phyloP scores from a whole-genome alignment of 495 filamentous ascomycete species.

The Staphylotrichum longicolle region DNA sequence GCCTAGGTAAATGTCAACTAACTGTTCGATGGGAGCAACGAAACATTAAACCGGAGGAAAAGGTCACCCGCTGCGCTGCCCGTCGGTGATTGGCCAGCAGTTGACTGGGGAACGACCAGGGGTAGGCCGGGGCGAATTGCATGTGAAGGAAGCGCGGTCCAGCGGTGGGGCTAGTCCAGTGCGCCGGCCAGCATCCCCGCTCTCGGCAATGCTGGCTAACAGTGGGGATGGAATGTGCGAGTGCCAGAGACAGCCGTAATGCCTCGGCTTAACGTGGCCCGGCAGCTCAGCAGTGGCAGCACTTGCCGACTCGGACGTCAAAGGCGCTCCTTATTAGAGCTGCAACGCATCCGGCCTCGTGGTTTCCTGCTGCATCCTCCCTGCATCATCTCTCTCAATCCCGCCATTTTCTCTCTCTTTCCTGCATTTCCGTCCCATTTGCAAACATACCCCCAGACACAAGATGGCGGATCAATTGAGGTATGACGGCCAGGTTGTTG shows the following conservation, averaged over 20 bases:
- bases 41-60: slow-evolving; percentile 9
- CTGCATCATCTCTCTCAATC: slow-evolving; percentile 4
- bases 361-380: not conserved
- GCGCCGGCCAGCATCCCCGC: slow-evolving; percentile 15
- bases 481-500: slow-evolving; percentile 94
- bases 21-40: no score
- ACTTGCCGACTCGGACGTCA: slow-evolving; percentile 21
- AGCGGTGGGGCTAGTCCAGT: not conserved
- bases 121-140: slow-evolving; percentile 5
- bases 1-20: not conserved
- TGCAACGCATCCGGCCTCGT: slow-evolving; percentile 15
- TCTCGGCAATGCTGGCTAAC: slow-evolving; percentile 27
- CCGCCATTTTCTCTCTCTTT: slow-evolving; percentile 3
- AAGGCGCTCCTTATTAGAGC: slow-evolving; percentile 19
- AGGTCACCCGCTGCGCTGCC: slow-evolving; percentile 14
- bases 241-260: slow-evolving; percentile 16
- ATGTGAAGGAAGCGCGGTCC: slow-evolving; percentile 14
- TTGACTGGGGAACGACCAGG: not conserved
- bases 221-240: slow-evolving; percentile 19
- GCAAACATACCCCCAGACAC: slow-evolving; percentile 17
- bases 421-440: slow-evolving; percentile 13
- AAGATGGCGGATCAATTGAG: slow-evolving; percentile 75
- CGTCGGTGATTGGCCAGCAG: slow-evolving; percentile 3
- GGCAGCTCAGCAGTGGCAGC: slow-evolving; percentile 21
- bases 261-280: slow-evolving; percentile 28